Base-by-base conservation (phyloP, 164 flowering plant genomes). In the Hamamelis virginiana region DNA sequence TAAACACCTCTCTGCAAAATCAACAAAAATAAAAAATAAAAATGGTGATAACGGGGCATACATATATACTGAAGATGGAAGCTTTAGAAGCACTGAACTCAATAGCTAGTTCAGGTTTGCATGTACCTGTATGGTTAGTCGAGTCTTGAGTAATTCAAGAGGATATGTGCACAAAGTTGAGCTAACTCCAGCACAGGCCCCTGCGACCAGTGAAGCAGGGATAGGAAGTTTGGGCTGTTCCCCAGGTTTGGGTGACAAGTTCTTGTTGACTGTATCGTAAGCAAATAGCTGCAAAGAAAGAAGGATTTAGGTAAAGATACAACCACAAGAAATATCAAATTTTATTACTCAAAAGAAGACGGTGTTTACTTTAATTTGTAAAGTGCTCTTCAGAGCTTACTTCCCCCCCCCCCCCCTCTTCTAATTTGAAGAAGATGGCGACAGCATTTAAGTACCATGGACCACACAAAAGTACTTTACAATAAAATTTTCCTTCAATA, bases 111-210 rank as follows among this genome's bases (percentile, higher is more conserved):
- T 28, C 12, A 26, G 44, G 33, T 12, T 68, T 21, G 11, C 28
- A 18, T 58, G 64, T 83, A 95, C 99, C 97, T 95, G 91, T 58
- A 95, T 82, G 28, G 99, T 95, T 53, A 95, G 51, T 57, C 99
- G 92, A 66, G 99, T 95, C 78, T 95, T 95, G 67, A 95, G 74
- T 59, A 95, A 71, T 80, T 95, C 99, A 23, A 95, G 97, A 14
- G 99, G 99, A 70, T 95, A 95, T 13, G 97, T 95, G 57, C 73
- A 72, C 66, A 95, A 60, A 19, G 99, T 95, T 8, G 97, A 91
- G 78, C 94, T 87, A 25, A 95, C 93, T 73, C 99, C 99, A 61
- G 99, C 99, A 74, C 86, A 84, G 18, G 99, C 99, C 16, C 99
- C 99, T 4, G 99, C 99, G 48, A 95, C 65, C 66, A 89, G 77